A percentile compares a stretch with the other conserved stretches of the same genome.
Evolutionary conservation across 129 eudicot species (phyloP).

Genomic region (Logfia minima): DNA sequence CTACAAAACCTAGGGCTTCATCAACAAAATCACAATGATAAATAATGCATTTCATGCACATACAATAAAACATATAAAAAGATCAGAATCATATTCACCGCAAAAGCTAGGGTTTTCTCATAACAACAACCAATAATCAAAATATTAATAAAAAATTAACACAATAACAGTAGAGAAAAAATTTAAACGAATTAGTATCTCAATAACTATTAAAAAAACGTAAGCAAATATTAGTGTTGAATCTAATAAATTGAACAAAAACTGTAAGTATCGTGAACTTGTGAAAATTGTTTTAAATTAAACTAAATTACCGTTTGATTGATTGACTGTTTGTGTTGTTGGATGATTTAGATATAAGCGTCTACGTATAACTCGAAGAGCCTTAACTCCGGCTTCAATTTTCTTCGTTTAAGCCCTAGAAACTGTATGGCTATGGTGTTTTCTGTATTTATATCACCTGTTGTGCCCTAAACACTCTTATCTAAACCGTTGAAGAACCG

Average conservation of each 20-base stretch:
- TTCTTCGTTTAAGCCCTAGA: conserved; percentile 66
- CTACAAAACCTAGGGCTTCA: neutral
- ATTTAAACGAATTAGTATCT: conserved; percentile 26
- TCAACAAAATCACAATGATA: neutral
- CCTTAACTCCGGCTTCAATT: conserved; percentile 67
- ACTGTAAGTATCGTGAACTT: neutral
- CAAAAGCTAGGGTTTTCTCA: conserved; percentile 26
- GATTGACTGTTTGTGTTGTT: neutral
- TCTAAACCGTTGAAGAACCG: conserved; percentile 28
- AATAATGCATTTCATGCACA: neutral
- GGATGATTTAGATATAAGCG: neutral
- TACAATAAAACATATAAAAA: neutral
- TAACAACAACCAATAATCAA: neutral
- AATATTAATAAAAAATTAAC: no score
- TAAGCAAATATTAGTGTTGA: neutral
- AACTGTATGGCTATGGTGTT: conserved; percentile 37
- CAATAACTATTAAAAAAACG: neutral
- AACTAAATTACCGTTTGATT: neutral
- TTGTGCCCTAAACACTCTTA: conserved; percentile 44
- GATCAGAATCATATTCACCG: neutral
- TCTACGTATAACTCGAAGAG: conserved; percentile 31
- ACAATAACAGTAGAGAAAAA: no score
- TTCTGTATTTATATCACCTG: conserved; percentile 38
- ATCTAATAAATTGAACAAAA: conserved; percentile 9
- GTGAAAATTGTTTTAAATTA: neutral